Evolutionary conservation across 2,329 filamentous ascomycete genomes (phyloP).

Genomic region (Sclerotinia glacialis): DNA sequence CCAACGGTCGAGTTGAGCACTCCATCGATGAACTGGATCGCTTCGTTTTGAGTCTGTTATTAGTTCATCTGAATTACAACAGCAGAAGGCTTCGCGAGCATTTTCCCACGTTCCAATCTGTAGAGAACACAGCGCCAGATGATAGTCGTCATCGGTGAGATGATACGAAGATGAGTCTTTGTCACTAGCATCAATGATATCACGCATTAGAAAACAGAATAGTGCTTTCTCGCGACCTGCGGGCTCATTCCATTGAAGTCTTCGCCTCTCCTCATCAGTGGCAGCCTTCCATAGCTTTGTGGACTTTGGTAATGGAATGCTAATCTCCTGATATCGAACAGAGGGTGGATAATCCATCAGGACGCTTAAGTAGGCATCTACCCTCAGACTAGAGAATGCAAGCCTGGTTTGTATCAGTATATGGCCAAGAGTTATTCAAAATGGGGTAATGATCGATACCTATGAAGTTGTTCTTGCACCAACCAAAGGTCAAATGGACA

Average conservation of each 20-base stretch:
- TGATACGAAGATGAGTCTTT: not conserved
- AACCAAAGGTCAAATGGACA: constrained; percentile 17
- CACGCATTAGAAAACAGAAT: constrained; percentile 17
- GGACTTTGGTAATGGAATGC: constrained; percentile 17
- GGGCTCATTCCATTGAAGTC: constrained; percentile 15
- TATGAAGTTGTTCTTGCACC: constrained; percentile 13
- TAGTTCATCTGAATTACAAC: constrained; percentile 15
- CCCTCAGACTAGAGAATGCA: not conserved
- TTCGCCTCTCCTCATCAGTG: constrained; percentile 13
- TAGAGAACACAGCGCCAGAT: constrained; percentile 13
- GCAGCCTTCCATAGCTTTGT: not conserved
- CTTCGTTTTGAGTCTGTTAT: constrained; percentile 1
- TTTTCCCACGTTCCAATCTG: constrained; percentile 18
- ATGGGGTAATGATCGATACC: not conserved
- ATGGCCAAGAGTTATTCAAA: too few species aligned
- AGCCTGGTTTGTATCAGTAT: constrained; percentile 5
- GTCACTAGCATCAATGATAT: constrained; percentile 5
- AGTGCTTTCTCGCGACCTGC: constrained; percentile 15
- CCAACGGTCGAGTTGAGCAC: constrained; percentile 8
- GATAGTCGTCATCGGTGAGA: constrained; percentile 9
- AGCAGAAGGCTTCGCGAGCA: constrained; percentile 15
- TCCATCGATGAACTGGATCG: not conserved
- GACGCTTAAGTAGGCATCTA: constrained; percentile 15
- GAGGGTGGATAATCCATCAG: constrained; percentile 14
- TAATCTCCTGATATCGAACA: constrained; percentile 18